These are phyloP conservation scores for Phymatotrichopsis omnivora DNA, from an alignment of 2,329 filamentous ascomycete genomes.

Conservation along the genomic window DNA sequence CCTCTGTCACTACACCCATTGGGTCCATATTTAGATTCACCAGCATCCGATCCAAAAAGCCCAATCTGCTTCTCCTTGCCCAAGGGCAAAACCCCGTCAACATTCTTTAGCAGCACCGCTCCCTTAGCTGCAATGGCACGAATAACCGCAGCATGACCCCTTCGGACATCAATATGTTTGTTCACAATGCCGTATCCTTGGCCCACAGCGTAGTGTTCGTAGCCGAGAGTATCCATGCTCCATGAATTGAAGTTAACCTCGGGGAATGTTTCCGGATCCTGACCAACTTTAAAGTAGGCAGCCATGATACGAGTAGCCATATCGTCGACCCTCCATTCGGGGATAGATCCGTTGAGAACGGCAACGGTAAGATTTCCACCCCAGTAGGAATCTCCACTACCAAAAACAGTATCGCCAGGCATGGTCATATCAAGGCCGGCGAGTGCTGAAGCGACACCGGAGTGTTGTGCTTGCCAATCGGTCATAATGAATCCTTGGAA, in stretches of 20 bases:
- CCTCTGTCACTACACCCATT: slow-evolving; percentile 62
- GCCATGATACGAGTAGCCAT: slow-evolving; percentile 80
- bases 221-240: slow-evolving; percentile 66
- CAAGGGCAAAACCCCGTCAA: slow-evolving; percentile 36
- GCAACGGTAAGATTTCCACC: slow-evolving; percentile 79
- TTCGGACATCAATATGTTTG: slow-evolving; percentile 46
- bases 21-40: slow-evolving; percentile 67
- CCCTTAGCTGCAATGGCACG: slow-evolving; percentile 64
- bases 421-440: slow-evolving; percentile 81
- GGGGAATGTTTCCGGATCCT: slow-evolving; percentile 56
- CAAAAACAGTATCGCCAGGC: slow-evolving; percentile 73
- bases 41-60: slow-evolving; percentile 68
- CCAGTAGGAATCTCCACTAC: slow-evolving; percentile 66
- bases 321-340: slow-evolving; percentile 75
- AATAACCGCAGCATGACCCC: slow-evolving; percentile 59
- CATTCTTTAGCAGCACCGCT: slow-evolving; percentile 84
- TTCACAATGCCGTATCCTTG: slow-evolving; percentile 32
- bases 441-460: slow-evolving; percentile 63
- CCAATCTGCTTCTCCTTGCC: slow-evolving; percentile 55
- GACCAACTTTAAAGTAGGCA: slow-evolving; percentile 61
- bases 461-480: slow-evolving; percentile 79
- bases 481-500: slow-evolving; percentile 81
- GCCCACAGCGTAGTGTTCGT: slow-evolving; percentile 51
- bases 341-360: slow-evolving; percentile 79
- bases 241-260: slow-evolving; percentile 83